Evolutionary conservation across 1,284 basidiomycete genomes (phyloP).

Genomic region (Malassezia arunalokei): DNA sequence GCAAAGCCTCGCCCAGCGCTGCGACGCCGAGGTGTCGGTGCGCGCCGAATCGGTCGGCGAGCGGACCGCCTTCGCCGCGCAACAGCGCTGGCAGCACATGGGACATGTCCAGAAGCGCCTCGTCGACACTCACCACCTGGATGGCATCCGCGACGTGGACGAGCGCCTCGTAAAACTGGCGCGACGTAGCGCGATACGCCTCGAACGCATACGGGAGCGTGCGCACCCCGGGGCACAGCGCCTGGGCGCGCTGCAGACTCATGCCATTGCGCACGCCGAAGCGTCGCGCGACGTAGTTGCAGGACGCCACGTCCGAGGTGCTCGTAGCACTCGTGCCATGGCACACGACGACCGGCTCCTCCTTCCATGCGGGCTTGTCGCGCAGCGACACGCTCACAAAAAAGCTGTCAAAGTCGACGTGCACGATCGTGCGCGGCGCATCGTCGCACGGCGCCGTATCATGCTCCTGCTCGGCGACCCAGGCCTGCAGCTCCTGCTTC

Average conservation of each 20-base stretch:
- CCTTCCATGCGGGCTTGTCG: slow-evolving; percentile 25
- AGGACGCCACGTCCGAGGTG: slow-evolving; percentile 68
- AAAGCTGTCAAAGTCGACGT: slow-evolving; percentile 71
- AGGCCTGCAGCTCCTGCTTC: slow-evolving; percentile 74
- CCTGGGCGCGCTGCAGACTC: slow-evolving; percentile 54
- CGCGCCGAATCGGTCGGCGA: not conserved
- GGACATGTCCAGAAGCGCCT: slow-evolving; percentile 82
- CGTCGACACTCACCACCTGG: slow-evolving; percentile 89
- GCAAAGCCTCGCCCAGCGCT: slow-evolving; percentile 59
- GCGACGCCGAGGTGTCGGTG: not conserved
- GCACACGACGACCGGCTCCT: slow-evolving; percentile 75
- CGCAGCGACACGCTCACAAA: slow-evolving; percentile 56
- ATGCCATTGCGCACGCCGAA: slow-evolving; percentile 87
- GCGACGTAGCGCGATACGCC: slow-evolving; percentile 50
- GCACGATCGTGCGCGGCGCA: slow-evolving; percentile 42
- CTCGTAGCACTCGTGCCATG: slow-evolving; percentile 54
- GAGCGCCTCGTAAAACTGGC: slow-evolving; percentile 84
- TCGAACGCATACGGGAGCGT: slow-evolving; percentile 88
- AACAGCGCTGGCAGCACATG: not conserved
- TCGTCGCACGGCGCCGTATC: slow-evolving; percentile 48
- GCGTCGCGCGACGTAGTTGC: slow-evolving; percentile 79
- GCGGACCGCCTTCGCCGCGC: not conserved
- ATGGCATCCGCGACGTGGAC: slow-evolving; percentile 79
- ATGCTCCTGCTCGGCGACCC: slow-evolving; percentile 60
- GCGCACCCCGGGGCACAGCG: slow-evolving; percentile 47